Conservation (phyloP, 768 basidiomycete species). For the Suillus clintonianus region DNA sequence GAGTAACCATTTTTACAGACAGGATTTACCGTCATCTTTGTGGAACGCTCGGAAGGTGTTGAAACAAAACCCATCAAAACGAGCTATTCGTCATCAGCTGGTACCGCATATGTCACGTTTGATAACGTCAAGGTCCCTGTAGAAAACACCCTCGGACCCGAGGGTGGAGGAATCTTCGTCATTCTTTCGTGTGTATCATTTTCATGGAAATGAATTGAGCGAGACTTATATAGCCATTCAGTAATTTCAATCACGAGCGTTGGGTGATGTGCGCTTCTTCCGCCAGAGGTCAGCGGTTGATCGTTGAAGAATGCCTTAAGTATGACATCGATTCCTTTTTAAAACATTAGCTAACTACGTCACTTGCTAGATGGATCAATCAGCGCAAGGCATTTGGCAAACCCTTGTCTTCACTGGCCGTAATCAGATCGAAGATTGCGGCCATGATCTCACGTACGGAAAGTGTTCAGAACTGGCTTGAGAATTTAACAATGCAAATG, state of each 20-base stretch:
- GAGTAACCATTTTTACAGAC: slow-evolving; percentile 34
- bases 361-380: slow-evolving; percentile 58
- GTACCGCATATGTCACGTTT: slow-evolving; percentile 76
- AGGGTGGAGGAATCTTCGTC: slow-evolving; percentile 70
- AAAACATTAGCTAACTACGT: not conserved
- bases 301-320: slow-evolving; percentile 80
- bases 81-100: slow-evolving; percentile 75
- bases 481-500: slow-evolving; percentile 83
- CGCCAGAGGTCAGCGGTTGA: slow-evolving; percentile 54
- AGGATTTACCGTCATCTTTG: slow-evolving; percentile 83
- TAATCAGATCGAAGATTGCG: slow-evolving; percentile 77
- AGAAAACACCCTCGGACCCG: slow-evolving; percentile 80
- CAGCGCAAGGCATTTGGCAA: slow-evolving; percentile 83
- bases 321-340: slow-evolving; percentile 12
- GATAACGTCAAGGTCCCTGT: slow-evolving; percentile 84
- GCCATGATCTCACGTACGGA: slow-evolving; percentile 72
- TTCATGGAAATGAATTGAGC: slow-evolving; percentile 22
- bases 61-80: slow-evolving; percentile 89
- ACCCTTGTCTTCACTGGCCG: slow-evolving; percentile 65
- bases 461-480: slow-evolving; percentile 75
- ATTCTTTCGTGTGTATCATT: slow-evolving; percentile 42
- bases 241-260: slow-evolving; percentile 72
- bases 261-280: slow-evolving; percentile 71
- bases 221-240: not conserved
- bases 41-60: slow-evolving; percentile 80